Conservation (phyloP, 441 rosid species). For the Raphanus hybrid region DNA sequence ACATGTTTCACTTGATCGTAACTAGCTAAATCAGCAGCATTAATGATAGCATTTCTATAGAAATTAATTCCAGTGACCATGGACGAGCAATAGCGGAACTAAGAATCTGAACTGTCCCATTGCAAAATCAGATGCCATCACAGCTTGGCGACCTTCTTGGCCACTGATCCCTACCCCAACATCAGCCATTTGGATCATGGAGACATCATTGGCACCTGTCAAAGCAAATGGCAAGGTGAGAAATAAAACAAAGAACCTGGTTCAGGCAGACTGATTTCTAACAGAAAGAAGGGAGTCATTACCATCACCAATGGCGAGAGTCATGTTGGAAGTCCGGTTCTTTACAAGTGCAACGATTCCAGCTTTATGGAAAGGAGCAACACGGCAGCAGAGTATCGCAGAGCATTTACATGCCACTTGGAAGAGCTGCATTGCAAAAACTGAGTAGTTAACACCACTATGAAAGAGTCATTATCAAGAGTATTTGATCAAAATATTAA, state of each 20-base stretch:
- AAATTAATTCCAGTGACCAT: constrained; percentile 99
- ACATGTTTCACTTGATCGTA: too few relatives aligned
- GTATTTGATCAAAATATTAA: too few relatives aligned
- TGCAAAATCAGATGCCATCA: constrained; percentile 99
- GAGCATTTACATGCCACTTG: constrained; percentile 76
- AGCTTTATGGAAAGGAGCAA: constrained; percentile 99
- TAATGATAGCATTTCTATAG: constrained; percentile 75
- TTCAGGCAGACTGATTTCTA: constrained; percentile 8
- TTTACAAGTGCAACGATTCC: constrained; percentile 97
- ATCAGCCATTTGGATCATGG: constrained; percentile 46
- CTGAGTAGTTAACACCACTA: too few relatives aligned
- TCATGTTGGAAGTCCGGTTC: constrained; percentile 87
- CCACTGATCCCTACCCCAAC: constrained; percentile 96
- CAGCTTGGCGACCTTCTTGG: constrained; percentile 99
- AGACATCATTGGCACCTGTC: constrained; percentile 98
- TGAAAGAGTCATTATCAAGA: too few relatives aligned
- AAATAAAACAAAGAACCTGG: background rate
- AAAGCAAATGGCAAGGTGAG: constrained; percentile 39
- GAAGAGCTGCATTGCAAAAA: constrained; percentile 70
- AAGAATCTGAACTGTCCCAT: constrained; percentile 98
- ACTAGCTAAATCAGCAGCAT: too few relatives aligned
- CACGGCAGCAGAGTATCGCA: constrained; percentile 95
- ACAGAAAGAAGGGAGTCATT: constrained; percentile 31
- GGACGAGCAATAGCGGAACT: constrained; percentile 92
- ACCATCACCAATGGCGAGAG: constrained; percentile 99